Evolutionary conservation across 129 eudicot species (phyloP).

Genomic region (Lonicera japonica): DNA sequence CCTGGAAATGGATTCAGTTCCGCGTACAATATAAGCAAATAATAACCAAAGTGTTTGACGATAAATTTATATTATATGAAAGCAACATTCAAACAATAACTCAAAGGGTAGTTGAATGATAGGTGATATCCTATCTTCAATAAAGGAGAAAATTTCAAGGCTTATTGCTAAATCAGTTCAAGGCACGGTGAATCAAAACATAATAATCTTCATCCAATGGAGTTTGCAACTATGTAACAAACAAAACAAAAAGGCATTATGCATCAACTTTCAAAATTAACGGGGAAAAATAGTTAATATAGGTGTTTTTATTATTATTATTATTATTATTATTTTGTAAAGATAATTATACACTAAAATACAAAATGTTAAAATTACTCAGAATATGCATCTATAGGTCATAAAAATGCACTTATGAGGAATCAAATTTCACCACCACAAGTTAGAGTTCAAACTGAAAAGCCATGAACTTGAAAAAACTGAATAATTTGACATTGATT

Average conservation of each 20-base stretch:
- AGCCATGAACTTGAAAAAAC: neutral
- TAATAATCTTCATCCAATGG: neutral
- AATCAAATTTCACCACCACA: neutral
- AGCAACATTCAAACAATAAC: neutral
- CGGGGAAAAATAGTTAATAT: too few relatives aligned
- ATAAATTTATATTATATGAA: neutral
- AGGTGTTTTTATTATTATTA: too few relatives aligned
- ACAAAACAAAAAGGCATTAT: too few relatives aligned
- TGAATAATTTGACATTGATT: neutral
- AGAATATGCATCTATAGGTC: too few relatives aligned
- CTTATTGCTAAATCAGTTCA: neutral
- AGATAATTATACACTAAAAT: too few relatives aligned
- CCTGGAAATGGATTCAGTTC: conserved; percentile 27
- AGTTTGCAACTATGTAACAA: neutral
- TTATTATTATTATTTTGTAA: too few relatives aligned
- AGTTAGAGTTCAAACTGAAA: neutral
- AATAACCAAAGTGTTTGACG: neutral
- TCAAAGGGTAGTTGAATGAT: neutral
- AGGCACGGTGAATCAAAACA: neutral
- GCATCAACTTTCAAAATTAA: too few relatives aligned
- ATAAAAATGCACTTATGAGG: too few relatives aligned
- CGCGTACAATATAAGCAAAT: neutral
- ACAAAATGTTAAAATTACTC: too few relatives aligned
- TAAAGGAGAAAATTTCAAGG: neutral
- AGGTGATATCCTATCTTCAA: neutral